Evolutionary conservation across 306 rosid species (phyloP), one percentile per base, ranked within the genome.

Genomic region (Castanospermum australe): DNA sequence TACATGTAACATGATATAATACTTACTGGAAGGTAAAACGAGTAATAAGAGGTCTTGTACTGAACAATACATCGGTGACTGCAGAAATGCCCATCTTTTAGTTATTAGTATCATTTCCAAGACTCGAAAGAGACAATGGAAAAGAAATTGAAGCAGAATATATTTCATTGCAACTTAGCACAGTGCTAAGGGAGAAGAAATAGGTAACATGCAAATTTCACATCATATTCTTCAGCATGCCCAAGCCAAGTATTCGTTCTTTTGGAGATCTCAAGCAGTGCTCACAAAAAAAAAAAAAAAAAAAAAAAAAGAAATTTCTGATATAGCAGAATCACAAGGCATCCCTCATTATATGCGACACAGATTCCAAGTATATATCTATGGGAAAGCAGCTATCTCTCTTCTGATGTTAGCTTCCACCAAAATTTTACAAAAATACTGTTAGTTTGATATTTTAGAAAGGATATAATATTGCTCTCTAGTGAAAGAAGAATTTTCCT

Each of bases 11-110:
- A 25, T 65, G 52, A 57, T 48, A 35, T 52, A 67, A 38, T 67
- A 79, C 99, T 89, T 78, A 95, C 96, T 9, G 98, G 98, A 68
- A 92, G 97, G 87, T 95, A 95, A 81, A 95, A 93, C 30, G 99
- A 95, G 85, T 95, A 95, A 72, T 95, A 95, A 33, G 92, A 92
- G 15, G 99, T 92, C 86, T 95, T 95, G 85, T 90, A 93, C 83
- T 95, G 97, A 85, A 95, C 98, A 85, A 95, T 91, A 13, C 92
- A 88, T 4, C 83, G 96, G 88, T 95, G 96, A 82, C 99, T 95
- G 96, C 92, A 89, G 36, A 64, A 75, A 78, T 71, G 22, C 5
- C 68, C 24, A n/a, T 6, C 32, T 25, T 6, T 71, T 76, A 59
- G 83, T 77, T 41, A 48, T 28, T 64, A 67, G 47, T 41, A 62